Evolutionary conservation across 805 yeast genomes (phyloP), one percentile per base, ranked within the genome.

Genomic region (Wickerhamomyces mucosus): DNA sequence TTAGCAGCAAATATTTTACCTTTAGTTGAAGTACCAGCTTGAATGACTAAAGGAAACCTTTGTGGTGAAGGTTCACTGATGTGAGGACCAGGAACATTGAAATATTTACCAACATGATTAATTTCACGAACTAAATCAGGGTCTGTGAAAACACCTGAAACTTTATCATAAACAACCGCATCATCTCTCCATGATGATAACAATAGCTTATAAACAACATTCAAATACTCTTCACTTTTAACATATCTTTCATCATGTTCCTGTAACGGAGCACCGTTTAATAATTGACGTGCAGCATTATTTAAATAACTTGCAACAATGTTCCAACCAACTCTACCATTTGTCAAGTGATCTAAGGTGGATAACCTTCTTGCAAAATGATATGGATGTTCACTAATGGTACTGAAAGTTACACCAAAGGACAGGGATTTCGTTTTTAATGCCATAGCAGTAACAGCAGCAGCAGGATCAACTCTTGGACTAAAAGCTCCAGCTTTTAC

Each of bases 1-100:
- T 52, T 51, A 12, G 68, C 65, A 3, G 65, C 68, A 38, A 57
- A 54, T 7, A 57, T 54, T 23, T 50, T 51, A 7, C 68, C 68
- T 12, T 46, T 49, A 9, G 51, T 42, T 7, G 67, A 62, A 28
- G 61, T 46, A 5, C 68, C 67, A 1, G 67, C 68, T 42, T 62
- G 68, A 23, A 61, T 50, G 21, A 62, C 43, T 12, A 62, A 56
- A 2, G 68, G 68, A 4, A 64, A 42, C 40, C 67, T 50, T 36
- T 62, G 68, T 5, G 62, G 64, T 11, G 65, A 48, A 3, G 68
- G 68, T 21, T 55, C 54, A n/a, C 58, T 55, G 20, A 62, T 58
- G 28, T 39, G 52, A 4, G 35, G 32, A 13, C 31, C 35, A 11
- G 34, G 34, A 21, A 31, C 34, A 14, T 31, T 26, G 26, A 26